Evolutionary conservation across 1,284 basidiomycete species (phyloP).

Genomic region (Puccinia coronata): DNA sequence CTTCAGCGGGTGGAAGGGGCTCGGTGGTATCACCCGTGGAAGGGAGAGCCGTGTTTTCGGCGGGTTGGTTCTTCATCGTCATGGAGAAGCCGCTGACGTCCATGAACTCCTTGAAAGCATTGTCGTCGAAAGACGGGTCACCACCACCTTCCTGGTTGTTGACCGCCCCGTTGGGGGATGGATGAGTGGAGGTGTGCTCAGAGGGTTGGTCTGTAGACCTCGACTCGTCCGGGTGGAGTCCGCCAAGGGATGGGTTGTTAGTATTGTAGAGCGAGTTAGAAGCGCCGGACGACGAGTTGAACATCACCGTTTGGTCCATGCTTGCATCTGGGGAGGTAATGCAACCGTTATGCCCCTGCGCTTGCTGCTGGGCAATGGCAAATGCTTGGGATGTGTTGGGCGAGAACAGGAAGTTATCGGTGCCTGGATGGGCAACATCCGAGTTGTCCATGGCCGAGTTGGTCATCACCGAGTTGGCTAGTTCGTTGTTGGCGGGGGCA

Average conservation of each 20-base stretch:
- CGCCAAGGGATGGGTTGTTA: neutral
- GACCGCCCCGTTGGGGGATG: neutral
- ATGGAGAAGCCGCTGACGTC: slow-evolving; percentile 42
- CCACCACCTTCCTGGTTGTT: neutral
- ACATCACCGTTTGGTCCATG: neutral
- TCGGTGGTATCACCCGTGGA: neutral
- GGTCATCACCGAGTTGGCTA: too few relatives aligned
- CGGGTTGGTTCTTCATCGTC: slow-evolving; percentile 2
- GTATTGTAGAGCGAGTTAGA: neutral
- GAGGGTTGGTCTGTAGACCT: neutral
- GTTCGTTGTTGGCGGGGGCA: neutral
- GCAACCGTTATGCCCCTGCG: slow-evolving; percentile 3
- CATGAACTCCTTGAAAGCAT: too few relatives aligned
- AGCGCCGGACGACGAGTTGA: neutral
- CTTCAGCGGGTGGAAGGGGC: neutral
- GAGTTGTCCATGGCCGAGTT: neutral
- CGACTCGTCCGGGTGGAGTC: neutral
- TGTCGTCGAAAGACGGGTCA: too few relatives aligned
- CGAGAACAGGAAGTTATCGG: slow-evolving; percentile 39
- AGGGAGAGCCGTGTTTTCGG: neutral
- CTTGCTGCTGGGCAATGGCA: slow-evolving; percentile 19
- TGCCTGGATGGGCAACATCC: neutral
- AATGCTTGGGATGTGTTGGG: slow-evolving; percentile 24
- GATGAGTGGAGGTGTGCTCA: neutral
- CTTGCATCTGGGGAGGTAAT: neutral